Base-by-base conservation (phyloP, 106 monocot genomes). In the Platanthera guangdongensis region DNA sequence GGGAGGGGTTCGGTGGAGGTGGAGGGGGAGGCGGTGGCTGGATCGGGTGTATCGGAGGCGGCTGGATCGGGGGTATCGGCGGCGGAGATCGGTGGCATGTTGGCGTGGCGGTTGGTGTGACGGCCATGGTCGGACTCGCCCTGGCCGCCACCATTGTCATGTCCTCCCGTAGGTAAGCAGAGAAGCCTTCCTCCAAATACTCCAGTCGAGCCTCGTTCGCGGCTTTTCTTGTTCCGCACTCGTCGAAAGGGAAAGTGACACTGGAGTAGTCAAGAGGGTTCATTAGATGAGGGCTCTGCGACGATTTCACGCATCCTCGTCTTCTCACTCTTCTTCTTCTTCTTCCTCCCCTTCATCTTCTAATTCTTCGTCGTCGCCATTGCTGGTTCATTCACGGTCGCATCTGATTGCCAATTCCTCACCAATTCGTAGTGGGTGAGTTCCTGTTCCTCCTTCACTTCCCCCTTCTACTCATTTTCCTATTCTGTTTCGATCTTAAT, bases 41-140 rank as follows among this genome's bases (percentile, higher is more conserved):
- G 81, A 78, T 81, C 78, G 50, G 32, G 68, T 49, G 22, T 2
- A 51, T 48, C 10, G 72, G 73, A 48, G 77, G 45, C 28, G 25
- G 21, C 39, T 48, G 55, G 3, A 45, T 25, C 15, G 67, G 69
- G 50, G 75, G 25, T 32, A 77, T 65, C 74, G 78, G 74, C 3
- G 50, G 47, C 14, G 79, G 28, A 19, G 75, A 71, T 28, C 76
- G 85, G 12, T 91, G 88, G 90, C 78, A 93, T 82, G 86, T 81
- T 80, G 89, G 82, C 59, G 74, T 89, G 65, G 83, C 85, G 46
- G 76, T 90, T n/a, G 92, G 92, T 13, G 90, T 92, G 52, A 96
- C 95, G 81, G 93, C 93, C 79, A 74, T 90, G 65, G 88, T 92
- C 73, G 95, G 95, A 12, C 59, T 95, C 75, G 89, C 88, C 69